phyloP scores from a whole-genome alignment of 306 rosid genomes.

The Lathyrus sativus region DNA sequence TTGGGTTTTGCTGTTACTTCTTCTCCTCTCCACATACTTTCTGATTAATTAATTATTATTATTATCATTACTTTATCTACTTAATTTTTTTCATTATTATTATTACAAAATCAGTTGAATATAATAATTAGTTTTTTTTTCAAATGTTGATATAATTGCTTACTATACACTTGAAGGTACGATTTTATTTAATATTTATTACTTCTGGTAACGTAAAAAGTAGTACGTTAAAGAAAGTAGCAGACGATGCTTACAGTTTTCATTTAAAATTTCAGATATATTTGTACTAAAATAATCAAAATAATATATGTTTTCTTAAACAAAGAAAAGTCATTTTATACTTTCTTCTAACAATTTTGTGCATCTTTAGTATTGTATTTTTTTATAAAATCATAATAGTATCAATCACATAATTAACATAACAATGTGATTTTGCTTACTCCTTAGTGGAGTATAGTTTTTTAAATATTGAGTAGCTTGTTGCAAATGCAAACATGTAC shows the following conservation, averaged over 20 bases:
- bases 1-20: slow-evolving; percentile 50
- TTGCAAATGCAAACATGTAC: too few relatives aligned
- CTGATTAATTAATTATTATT: slow-evolving; percentile 47
- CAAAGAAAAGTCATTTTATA: too few relatives aligned
- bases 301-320: too few relatives aligned
- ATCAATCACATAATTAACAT: too few relatives aligned
- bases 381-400: too few relatives aligned
- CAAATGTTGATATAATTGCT: neutral
- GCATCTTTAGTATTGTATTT: too few relatives aligned
- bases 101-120: slow-evolving; percentile 6
- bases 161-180: slow-evolving; percentile 35
- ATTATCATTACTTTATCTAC: neutral
- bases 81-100: neutral
- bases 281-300: neutral
- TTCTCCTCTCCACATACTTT: slow-evolving; percentile 41
- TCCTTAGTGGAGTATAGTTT: too few relatives aligned
- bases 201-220: slow-evolving; percentile 35
- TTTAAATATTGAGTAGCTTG: too few relatives aligned
- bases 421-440: too few relatives aligned
- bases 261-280: neutral
- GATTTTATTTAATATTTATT: slow-evolving; percentile 37
- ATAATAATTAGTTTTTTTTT: neutral
- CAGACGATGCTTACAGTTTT: neutral
- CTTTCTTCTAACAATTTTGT: too few relatives aligned
- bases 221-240: neutral